A percentile compares a stretch with the other conserved stretches of the same genome.
These are phyloP conservation scores for Russula brevipes DNA, from an alignment of 768 basidiomycete species.

Conservation along the genomic window DNA sequence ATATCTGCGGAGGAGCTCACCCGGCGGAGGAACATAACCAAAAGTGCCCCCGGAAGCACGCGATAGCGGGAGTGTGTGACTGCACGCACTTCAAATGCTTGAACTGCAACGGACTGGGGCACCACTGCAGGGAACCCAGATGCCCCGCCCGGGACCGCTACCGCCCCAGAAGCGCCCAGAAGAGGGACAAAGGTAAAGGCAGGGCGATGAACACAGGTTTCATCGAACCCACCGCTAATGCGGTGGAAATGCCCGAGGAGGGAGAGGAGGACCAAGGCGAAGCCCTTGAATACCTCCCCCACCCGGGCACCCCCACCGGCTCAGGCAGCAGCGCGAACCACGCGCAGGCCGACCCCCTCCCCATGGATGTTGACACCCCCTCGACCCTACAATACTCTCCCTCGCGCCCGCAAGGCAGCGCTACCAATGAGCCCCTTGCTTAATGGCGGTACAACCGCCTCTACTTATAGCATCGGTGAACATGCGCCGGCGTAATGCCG, in stretches of 20 bases:
- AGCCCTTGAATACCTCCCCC: too few species aligned
- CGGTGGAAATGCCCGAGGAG: too few species aligned
- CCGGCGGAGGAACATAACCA: neutral
- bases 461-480: neutral
- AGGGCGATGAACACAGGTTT: neutral
- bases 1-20: neutral
- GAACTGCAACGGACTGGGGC: neutral
- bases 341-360: too few species aligned
- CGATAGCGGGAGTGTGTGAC: neutral
- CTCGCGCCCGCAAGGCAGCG: neutral
- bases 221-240: too few species aligned
- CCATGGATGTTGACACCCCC: neutral
- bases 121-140: neutral
- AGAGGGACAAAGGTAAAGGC: neutral
- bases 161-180: neutral
- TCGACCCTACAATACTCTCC: neutral
- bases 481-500: neutral
- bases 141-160: neutral
- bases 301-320: neutral
- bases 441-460: neutral
- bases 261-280: too few species aligned
- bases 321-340: neutral
- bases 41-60: neutral
- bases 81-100: neutral
- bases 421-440: neutral